Conservation (phyloP, 768 basidiomycete species). For the Panus rudis region DNA sequence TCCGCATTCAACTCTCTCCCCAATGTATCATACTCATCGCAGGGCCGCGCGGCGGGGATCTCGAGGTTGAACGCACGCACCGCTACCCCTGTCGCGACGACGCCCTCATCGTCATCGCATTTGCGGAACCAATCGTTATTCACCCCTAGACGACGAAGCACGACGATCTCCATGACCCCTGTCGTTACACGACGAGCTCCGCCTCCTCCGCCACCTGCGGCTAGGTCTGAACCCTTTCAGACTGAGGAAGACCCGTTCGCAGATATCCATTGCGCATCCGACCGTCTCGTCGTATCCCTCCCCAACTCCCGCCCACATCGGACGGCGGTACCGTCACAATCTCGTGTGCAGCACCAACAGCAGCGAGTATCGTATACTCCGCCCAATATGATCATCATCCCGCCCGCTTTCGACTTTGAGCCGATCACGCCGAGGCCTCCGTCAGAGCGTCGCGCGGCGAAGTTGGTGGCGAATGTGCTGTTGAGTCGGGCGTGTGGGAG, state of each 20-base stretch:
- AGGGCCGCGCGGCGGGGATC: too few species aligned
- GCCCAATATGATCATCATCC: too few species aligned
- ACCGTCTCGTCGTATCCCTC: conserved; percentile 6
- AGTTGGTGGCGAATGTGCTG: conserved; percentile 52
- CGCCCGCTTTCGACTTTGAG: too few species aligned
- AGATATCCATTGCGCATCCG: conserved; percentile 8
- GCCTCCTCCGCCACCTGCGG: conserved; percentile 13
- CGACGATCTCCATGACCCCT: conserved; percentile 9
- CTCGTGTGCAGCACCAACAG: too few species aligned
- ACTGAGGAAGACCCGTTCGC: conserved; percentile 18
- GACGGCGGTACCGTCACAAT: too few species aligned
- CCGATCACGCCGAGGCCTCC: too few species aligned
- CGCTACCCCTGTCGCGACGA: conserved; percentile 8
- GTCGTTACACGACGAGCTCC: conserved; percentile 15
- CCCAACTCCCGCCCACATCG: not conserved
- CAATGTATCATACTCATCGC: conserved; percentile 14
- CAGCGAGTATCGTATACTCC: too few species aligned
- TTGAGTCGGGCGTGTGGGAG: conserved; percentile 51
- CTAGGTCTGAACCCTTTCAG: not conserved
- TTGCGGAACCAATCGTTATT: not conserved
- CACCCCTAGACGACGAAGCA: not conserved
- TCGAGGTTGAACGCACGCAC: too few species aligned
- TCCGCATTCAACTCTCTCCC: conserved; percentile 17
- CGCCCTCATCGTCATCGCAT: conserved; percentile 10
- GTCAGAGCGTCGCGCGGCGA: conserved; percentile 32